phyloP scores from a whole-genome alignment of 2,329 filamentous ascomycete genomes.

The Huntiella savannae region DNA sequence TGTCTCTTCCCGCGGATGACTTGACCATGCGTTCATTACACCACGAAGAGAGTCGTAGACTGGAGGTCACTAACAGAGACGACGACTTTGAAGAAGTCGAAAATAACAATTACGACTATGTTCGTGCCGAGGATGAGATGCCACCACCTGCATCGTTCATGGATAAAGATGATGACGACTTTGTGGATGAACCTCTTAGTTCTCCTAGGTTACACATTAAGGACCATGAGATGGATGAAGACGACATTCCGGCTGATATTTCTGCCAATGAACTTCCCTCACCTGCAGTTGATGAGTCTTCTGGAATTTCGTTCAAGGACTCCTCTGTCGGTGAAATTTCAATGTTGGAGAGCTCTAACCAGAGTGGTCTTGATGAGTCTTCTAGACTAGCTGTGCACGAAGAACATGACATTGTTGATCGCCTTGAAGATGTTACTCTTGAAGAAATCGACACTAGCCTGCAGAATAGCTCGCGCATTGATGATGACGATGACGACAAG shows the following conservation, averaged over 20 bases:
- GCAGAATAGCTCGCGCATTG: neutral
- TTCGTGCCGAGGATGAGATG: conserved; percentile 62
- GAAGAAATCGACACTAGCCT: neutral
- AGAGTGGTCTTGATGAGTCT: neutral
- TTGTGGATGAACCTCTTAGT: conserved; percentile 60
- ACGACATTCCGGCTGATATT: conserved; percentile 28
- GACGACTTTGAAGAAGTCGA: conserved; percentile 91
- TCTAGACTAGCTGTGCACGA: neutral
- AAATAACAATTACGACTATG: conserved; percentile 42
- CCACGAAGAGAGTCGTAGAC: conserved; percentile 40
- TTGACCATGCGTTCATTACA: conserved; percentile 38
- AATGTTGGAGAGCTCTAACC: neutral
- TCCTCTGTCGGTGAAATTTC: conserved; percentile 5
- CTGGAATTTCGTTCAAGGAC: conserved; percentile 6
- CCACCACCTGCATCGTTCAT: conserved; percentile 49
- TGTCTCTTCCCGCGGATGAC: conserved; percentile 30
- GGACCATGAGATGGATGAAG: conserved; percentile 33
- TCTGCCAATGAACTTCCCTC: conserved; percentile 13
- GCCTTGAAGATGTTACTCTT: conserved; percentile 6
- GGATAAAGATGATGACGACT: conserved; percentile 49
- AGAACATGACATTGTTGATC: conserved; percentile 6
- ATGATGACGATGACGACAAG: neutral
- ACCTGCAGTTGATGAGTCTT: conserved; percentile 1
- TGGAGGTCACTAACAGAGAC: conserved; percentile 63
- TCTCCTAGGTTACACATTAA: conserved; percentile 38